Conservation (phyloP, 2,329 filamentous ascomycete species). For the Didymosphaeria variabile region DNA sequence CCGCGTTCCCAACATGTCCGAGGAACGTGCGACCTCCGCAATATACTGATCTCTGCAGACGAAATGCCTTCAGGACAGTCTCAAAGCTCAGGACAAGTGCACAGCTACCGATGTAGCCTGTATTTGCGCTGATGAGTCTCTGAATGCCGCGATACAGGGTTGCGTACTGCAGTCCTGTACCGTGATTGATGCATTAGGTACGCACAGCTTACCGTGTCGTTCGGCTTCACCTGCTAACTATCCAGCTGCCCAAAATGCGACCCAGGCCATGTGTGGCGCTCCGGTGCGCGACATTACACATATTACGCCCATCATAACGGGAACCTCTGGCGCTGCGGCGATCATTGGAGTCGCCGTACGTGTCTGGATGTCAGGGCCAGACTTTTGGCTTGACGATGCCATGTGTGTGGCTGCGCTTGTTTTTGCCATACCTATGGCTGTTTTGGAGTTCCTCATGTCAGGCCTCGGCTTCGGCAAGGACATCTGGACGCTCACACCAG, state of each 20-base stretch:
- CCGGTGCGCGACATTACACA: slow-evolving; percentile 47
- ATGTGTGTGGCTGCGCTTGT: slow-evolving; percentile 22
- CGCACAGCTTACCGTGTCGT: neutral
- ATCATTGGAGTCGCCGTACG: slow-evolving; percentile 46
- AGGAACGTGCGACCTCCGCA: neutral
- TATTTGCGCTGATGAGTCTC: slow-evolving; percentile 18
- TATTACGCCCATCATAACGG: slow-evolving; percentile 33
- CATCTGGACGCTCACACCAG: slow-evolving; percentile 57
- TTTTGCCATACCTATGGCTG: slow-evolving; percentile 23
- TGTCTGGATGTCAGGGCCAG: slow-evolving; percentile 16
- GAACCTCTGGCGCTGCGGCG: slow-evolving; percentile 31
- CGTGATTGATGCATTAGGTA: slow-evolving; percentile 26
- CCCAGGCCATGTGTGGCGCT: slow-evolving; percentile 45
- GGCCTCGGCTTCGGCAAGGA: slow-evolving; percentile 57
- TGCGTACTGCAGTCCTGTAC: slow-evolving; percentile 24
- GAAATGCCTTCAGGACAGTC: slow-evolving; percentile 10
- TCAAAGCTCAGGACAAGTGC: neutral
- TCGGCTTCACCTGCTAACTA: neutral
- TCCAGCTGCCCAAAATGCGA: slow-evolving; percentile 51
- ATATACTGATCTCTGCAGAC: neutral
- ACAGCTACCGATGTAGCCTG: slow-evolving; percentile 19
- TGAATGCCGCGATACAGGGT: slow-evolving; percentile 22
- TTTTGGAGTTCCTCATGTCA: slow-evolving; percentile 21
- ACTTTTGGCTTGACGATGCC: slow-evolving; percentile 27
- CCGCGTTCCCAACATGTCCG: neutral